phyloP scores from a whole-genome alignment of 768 basidiomycete genomes.

The Mycena metata region DNA sequence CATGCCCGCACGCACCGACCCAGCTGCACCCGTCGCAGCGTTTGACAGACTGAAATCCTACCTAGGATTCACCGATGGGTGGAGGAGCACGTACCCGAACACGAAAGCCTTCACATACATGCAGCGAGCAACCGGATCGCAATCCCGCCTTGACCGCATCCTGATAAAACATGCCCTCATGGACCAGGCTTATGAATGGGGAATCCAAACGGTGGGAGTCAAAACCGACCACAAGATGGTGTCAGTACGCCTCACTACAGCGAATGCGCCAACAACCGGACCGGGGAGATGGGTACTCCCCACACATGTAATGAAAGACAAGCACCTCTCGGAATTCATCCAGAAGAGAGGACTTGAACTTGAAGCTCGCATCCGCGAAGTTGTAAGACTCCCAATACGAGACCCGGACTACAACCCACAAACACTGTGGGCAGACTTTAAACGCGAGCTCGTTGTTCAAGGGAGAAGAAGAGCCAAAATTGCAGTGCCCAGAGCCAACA shows the following conservation, averaged over 20 bases:
- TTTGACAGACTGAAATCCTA: slow-evolving; percentile 41
- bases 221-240: slow-evolving; percentile 51
- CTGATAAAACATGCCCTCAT: slow-evolving; percentile 40
- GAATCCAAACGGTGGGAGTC: slow-evolving; percentile 39
- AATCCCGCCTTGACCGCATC: slow-evolving; percentile 55
- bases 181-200: slow-evolving; percentile 41
- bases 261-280: slow-evolving; percentile 44
- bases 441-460: background rate
- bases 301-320: slow-evolving; percentile 38
- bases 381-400: background rate
- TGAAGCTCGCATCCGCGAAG: too few species aligned
- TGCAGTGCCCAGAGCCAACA: background rate
- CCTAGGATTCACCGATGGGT: slow-evolving; percentile 48
- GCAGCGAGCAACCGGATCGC: slow-evolving; percentile 31
- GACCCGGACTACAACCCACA: slow-evolving; percentile 13
- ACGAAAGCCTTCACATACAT: slow-evolving; percentile 46
- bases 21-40: slow-evolving; percentile 8
- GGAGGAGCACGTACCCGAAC: slow-evolving; percentile 44
- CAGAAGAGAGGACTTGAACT: background rate
- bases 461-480: slow-evolving; percentile 6
- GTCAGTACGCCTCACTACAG: slow-evolving; percentile 37
- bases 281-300: slow-evolving; percentile 51
- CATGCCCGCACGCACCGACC: slow-evolving; percentile 46
- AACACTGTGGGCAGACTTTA: slow-evolving; percentile 1
- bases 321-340: slow-evolving; percentile 7